These are phyloP conservation scores for Hypsizygus marmoreus DNA, from an alignment of 768 basidiomycete species.

Conservation along the genomic window DNA sequence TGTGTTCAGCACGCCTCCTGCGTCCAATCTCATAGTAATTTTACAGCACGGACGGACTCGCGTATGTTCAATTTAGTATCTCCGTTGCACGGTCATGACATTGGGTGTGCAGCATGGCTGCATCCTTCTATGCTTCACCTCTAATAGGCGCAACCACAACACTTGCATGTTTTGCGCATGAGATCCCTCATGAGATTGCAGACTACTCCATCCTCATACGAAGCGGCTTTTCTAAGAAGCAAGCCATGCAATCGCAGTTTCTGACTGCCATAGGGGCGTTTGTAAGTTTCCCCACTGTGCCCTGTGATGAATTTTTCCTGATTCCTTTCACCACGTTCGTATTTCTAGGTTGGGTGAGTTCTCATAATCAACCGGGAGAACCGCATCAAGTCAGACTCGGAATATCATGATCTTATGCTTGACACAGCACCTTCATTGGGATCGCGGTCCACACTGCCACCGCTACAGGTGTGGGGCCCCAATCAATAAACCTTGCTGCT, in stretches of 20 bases:
- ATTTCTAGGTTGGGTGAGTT: slow-evolving; percentile 43
- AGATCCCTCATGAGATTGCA: slow-evolving; percentile 97
- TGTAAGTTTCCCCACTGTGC: slow-evolving; percentile 50
- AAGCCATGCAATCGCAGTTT: slow-evolving; percentile 94
- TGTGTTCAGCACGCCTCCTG: slow-evolving; percentile 12
- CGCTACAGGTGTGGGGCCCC: slow-evolving; percentile 42
- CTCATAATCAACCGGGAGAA: slow-evolving; percentile 8
- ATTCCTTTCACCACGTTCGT: slow-evolving; percentile 17
- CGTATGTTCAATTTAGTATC: slow-evolving; percentile 42
- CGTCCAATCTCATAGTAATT: slow-evolving; percentile 15
- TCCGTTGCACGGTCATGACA: not conserved
- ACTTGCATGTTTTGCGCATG: slow-evolving; percentile 93
- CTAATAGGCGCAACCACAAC: slow-evolving; percentile 92
- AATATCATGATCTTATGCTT: slow-evolving; percentile 17
- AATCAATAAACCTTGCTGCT: slow-evolving; percentile 65
- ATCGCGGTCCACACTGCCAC: slow-evolving; percentile 82
- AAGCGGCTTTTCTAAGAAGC: slow-evolving; percentile 86
- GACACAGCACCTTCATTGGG: slow-evolving; percentile 78
- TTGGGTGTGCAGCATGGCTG: slow-evolving; percentile 69
- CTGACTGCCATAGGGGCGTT: slow-evolving; percentile 91
- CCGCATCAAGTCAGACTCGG: slow-evolving; percentile 4
- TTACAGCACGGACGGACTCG: slow-evolving; percentile 85
- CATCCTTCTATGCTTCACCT: slow-evolving; percentile 96
- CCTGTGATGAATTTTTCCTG: slow-evolving; percentile 16
- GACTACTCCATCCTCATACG: slow-evolving; percentile 93